phyloP scores from a whole-genome alignment of 2,329 filamentous ascomycete genomes.

The Sporothrix globosa region DNA sequence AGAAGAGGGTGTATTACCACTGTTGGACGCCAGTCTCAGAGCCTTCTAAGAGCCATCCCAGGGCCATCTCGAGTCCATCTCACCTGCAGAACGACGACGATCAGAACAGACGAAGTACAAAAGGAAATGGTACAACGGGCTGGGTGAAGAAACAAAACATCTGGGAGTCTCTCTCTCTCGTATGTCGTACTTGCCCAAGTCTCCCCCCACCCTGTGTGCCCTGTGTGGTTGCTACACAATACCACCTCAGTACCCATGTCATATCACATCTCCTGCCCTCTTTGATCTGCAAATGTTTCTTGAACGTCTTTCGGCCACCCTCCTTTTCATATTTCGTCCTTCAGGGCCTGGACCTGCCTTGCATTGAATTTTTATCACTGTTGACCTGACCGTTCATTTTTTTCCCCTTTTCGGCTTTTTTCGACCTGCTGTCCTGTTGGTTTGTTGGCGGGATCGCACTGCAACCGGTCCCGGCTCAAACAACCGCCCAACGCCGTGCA shows the following conservation, averaged over 20 bases:
- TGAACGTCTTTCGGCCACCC: too few relatives aligned
- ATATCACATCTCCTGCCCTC: too few relatives aligned
- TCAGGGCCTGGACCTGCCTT: too few relatives aligned
- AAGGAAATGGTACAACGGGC: background rate
- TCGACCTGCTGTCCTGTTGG: background rate
- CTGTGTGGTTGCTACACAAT: too few relatives aligned
- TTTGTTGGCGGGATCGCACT: background rate
- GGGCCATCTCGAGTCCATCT: background rate
- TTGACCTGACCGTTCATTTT: background rate
- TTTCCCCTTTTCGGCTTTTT: too few relatives aligned
- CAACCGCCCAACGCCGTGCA: constrained; percentile 8
- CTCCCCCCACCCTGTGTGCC: too few relatives aligned
- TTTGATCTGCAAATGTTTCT: too few relatives aligned
- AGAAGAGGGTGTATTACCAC: constrained; percentile 7
- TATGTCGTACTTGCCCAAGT: too few relatives aligned
- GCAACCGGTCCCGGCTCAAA: constrained; percentile 19
- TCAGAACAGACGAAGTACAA: background rate
- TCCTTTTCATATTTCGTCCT: too few relatives aligned
- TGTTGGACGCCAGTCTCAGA: too few relatives aligned
- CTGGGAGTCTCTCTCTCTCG: background rate
- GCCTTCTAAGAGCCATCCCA: too few relatives aligned
- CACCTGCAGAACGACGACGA: background rate
- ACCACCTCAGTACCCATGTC: background rate
- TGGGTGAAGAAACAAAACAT: background rate
- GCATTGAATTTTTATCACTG: too few relatives aligned